Evolutionary conservation across 129 eudicot genomes (phyloP).

Genomic region (Flaveria brownii): DNA sequence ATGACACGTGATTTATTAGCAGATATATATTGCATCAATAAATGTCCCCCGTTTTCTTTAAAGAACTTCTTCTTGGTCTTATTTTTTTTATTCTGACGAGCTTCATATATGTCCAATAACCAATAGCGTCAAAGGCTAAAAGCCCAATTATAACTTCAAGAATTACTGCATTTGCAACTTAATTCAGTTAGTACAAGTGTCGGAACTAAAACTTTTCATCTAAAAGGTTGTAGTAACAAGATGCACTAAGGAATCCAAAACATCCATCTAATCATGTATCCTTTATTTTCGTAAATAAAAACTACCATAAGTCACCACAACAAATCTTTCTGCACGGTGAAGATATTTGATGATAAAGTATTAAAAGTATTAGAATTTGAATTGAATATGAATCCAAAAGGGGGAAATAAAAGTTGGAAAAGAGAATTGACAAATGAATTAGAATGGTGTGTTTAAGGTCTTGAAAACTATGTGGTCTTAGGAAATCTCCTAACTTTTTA

Average conservation of each 20-base stretch:
- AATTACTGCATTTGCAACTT: background rate
- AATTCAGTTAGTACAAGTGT: background rate
- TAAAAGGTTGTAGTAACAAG: background rate
- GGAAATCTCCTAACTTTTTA: too few species aligned
- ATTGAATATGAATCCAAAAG: too few species aligned
- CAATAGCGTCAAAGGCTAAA: constrained; percentile 17
- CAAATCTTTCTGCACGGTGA: too few species aligned
- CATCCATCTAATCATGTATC: too few species aligned
- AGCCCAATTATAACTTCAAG: constrained; percentile 6
- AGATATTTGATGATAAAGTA: too few species aligned
- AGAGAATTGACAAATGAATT: too few species aligned
- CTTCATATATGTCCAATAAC: constrained; percentile 1
- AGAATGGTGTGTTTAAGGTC: too few species aligned
- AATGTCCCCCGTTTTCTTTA: constrained; percentile 35
- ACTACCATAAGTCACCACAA: too few species aligned
- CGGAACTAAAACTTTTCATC: background rate
- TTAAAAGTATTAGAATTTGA: too few species aligned
- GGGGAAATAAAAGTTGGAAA: too few species aligned
- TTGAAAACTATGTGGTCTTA: too few species aligned
- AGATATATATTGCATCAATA: constrained; percentile 23
- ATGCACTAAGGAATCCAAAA: background rate
- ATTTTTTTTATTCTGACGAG: constrained; percentile 13
- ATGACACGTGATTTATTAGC: constrained; percentile 13
- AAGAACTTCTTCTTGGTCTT: constrained; percentile 22
- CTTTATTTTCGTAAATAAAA: too few species aligned